These are phyloP conservation scores for Fusarium piperis DNA, from an alignment of 2,329 filamentous ascomycete genomes.

Conservation along the genomic window DNA sequence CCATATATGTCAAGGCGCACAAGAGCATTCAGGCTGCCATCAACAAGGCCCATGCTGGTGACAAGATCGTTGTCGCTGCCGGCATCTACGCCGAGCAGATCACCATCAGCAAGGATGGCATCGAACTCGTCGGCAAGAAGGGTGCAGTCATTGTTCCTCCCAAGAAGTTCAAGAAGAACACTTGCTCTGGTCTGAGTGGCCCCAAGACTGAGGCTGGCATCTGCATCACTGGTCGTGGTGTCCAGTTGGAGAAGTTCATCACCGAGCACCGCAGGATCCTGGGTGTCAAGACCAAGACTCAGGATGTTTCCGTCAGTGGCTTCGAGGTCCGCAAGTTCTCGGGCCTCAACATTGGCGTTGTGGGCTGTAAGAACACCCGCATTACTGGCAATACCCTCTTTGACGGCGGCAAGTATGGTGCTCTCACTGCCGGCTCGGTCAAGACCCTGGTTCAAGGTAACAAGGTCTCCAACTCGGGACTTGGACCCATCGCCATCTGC, in stretches of 20 bases:
- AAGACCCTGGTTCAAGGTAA: constrained; percentile 44
- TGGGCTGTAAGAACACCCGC: constrained; percentile 44
- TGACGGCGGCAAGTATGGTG: constrained; percentile 42
- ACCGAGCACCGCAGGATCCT: constrained; percentile 45
- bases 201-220: constrained; percentile 42
- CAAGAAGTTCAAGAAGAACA: constrained; percentile 34
- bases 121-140: constrained; percentile 45
- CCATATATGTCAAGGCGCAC: constrained; percentile 24
- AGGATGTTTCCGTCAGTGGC: constrained; percentile 46
- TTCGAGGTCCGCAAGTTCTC: constrained; percentile 46
- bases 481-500: constrained; percentile 46
- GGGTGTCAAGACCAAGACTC: constrained; percentile 39
- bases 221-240: constrained; percentile 45
- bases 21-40: constrained; percentile 47
- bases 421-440: constrained; percentile 48
- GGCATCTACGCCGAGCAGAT: constrained; percentile 50
- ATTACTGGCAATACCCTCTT: constrained; percentile 29
- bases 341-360: constrained; percentile 49
- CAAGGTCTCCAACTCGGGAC: constrained; percentile 30
- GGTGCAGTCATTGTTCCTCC: constrained; percentile 41
- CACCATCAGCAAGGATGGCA: constrained; percentile 46
- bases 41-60: constrained; percentile 39
- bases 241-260: constrained; percentile 39
- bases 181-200: constrained; percentile 46
- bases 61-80: constrained; percentile 45